phyloP scores from a whole-genome alignment of 768 basidiomycete genomes.

The Gelatoporia subvermispora region DNA sequence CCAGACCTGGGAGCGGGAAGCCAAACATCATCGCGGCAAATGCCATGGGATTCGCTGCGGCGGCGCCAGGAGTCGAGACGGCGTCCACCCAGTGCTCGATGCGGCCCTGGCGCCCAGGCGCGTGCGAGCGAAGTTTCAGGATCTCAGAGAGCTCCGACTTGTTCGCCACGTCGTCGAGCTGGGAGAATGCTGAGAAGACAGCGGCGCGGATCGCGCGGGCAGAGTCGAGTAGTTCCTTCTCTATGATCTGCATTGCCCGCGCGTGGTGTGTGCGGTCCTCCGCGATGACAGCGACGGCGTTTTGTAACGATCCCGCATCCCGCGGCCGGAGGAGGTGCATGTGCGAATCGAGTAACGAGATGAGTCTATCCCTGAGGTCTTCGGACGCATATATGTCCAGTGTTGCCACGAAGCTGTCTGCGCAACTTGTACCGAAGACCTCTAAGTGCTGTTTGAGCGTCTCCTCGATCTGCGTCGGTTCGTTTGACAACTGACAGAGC shows the following conservation, averaged over 20 bases:
- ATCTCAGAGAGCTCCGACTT: constrained; percentile 41
- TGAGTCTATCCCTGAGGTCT: constrained; percentile 30
- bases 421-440: constrained; percentile 40
- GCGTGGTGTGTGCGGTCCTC: constrained; percentile 22
- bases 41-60: constrained; percentile 45
- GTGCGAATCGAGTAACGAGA: constrained; percentile 40
- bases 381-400: constrained; percentile 46
- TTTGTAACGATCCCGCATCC: constrained; percentile 43
- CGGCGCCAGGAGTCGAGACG: constrained; percentile 34
- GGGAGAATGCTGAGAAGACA: constrained; percentile 42
- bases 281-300: constrained; percentile 37
- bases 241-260: constrained; percentile 39
- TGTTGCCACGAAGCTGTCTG: constrained; percentile 50
- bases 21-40: constrained; percentile 67
- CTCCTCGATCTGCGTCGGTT: constrained; percentile 6
- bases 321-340: constrained; percentile 57
- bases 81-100: constrained; percentile 50
- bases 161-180: constrained; percentile 38
- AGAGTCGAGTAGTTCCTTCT: constrained; percentile 49
- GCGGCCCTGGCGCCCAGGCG: constrained; percentile 39
- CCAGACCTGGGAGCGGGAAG: constrained; percentile 36
- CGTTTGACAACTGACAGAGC: constrained; percentile 34
- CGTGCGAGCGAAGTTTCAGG: constrained; percentile 34
- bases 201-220: constrained; percentile 37
- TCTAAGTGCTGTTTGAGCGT: constrained; percentile 30